Base-by-base conservation (phyloP, 1,284 basidiomycete species). In the Malassezia dermatis region DNA sequence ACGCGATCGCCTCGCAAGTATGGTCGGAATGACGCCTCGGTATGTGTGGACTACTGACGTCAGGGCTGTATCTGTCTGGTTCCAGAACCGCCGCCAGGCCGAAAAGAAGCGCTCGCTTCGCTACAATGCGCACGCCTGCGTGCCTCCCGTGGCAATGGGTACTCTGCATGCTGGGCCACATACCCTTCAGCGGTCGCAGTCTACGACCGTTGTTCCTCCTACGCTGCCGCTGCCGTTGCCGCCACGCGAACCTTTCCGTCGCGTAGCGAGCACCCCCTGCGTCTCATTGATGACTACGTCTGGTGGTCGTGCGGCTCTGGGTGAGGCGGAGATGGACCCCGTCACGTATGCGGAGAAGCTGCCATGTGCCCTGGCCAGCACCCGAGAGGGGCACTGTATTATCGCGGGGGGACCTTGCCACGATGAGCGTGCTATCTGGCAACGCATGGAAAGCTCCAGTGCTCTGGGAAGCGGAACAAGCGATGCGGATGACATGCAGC, bases 51-150 rank as follows among this genome's bases (percentile, higher is more conserved):
- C 44, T 37, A 34, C 58, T 61, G 60, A 48, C 59, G 61, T 15
- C 43, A 47, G 52, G 2, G 55, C 55, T 30, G 65, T 72, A 7
- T 70, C 68, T 12, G 64, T 72, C 12, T 72, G 69, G 69, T 72
- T 72, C 53, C 69, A 72, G 53, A 72, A 72, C 55, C 55, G 67
- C 19, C 45, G 69, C 23, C 69, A 72, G 41, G 68, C 69, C n/a
- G 66, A 70, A 28, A 70, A 70, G 65, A 72, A 72, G 52, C 55
- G 69, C n/a, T 68, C 69, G 4, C 55, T 59, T 40, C 57, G 69
- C 11, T 72, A 62, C 41, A 51, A 61, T 27, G 48, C 61, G 10
- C 13, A 24, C 10, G 27, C 31, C 11, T 21, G 15, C 27, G 26
- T 44, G 43, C 42, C 24, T n/a, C 15, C 42, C 23, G 17, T 15